Evolutionary conservation across 805 yeast genomes (phyloP).

Genomic region (Saccharomycopsis sp.): DNA sequence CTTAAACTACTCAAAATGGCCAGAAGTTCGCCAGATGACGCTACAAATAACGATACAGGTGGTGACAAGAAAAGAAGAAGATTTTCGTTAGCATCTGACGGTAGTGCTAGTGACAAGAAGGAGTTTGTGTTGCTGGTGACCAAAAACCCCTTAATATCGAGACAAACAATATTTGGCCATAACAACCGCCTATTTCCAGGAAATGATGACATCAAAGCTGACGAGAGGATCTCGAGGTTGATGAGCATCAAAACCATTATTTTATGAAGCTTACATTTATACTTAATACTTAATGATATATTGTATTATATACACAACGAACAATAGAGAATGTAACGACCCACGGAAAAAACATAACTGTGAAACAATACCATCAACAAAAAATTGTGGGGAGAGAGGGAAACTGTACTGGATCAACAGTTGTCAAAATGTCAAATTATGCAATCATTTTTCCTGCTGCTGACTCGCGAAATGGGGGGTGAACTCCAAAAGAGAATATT

Average conservation of each 20-base stretch:
- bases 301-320: neutral
- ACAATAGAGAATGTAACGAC: neutral
- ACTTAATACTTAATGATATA: too few relatives aligned
- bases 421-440: neutral
- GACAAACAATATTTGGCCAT: neutral
- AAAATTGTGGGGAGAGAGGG: neutral
- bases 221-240: neutral
- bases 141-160: neutral
- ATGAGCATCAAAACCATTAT: constrained; percentile 1
- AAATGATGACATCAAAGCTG: neutral
- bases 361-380: too few relatives aligned
- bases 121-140: neutral
- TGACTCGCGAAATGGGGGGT: neutral
- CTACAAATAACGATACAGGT: neutral
- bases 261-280: neutral
- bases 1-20: neutral
- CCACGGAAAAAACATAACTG: too few relatives aligned
- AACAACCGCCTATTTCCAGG: neutral
- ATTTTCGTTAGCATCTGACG: neutral
- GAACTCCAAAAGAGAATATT: neutral
- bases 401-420: neutral
- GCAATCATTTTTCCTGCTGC: neutral
- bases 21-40: neutral
- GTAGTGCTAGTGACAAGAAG: neutral
- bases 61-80: neutral